Conservation (phyloP, 768 basidiomycete genomes). For the Candolleomyces aberdarensis region DNA sequence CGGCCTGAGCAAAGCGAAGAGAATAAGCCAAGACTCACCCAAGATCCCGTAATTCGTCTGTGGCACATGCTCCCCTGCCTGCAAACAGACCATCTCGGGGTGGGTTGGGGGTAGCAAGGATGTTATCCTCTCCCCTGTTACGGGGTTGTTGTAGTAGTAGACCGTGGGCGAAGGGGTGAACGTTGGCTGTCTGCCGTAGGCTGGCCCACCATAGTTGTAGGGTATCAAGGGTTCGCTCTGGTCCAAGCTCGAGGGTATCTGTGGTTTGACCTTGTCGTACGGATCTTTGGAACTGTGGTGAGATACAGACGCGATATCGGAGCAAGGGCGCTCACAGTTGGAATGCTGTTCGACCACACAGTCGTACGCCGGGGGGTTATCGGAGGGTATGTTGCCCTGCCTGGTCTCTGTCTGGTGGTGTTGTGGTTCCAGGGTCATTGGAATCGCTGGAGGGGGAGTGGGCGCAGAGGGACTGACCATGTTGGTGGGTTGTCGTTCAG, state of each 20-base stretch:
- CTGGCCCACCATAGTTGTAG: slow-evolving; percentile 19
- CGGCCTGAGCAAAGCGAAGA: slow-evolving; percentile 4
- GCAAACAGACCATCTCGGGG: slow-evolving; percentile 85
- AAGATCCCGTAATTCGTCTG: slow-evolving; percentile 67
- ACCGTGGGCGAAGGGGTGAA: slow-evolving; percentile 45
- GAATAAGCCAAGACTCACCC: slow-evolving; percentile 41
- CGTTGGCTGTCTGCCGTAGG: slow-evolving; percentile 26
- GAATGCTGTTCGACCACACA: slow-evolving; percentile 3
- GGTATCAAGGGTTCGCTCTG: slow-evolving; percentile 10
- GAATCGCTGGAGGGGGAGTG: no score
- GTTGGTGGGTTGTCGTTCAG: neutral
- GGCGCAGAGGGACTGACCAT: slow-evolving; percentile 6
- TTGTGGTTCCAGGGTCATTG: neutral
- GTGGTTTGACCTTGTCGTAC: slow-evolving; percentile 7
- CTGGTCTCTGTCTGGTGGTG: neutral
- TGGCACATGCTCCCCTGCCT: slow-evolving; percentile 64
- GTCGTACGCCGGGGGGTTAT: slow-evolving; percentile 17
- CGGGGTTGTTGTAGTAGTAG: slow-evolving; percentile 67
- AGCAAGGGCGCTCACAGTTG: slow-evolving; percentile 1
- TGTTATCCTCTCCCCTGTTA: slow-evolving; percentile 52
- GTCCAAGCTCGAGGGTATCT: slow-evolving; percentile 5
- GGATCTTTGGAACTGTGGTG: neutral
- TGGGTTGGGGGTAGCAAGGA: slow-evolving; percentile 73
- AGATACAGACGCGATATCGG: neutral
- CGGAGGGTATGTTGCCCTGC: slow-evolving; percentile 5